Evolutionary conservation across 179 eudicot species (phyloP), one percentile per base, ranked within the genome.

Genomic region (Nepenthes alata): DNA sequence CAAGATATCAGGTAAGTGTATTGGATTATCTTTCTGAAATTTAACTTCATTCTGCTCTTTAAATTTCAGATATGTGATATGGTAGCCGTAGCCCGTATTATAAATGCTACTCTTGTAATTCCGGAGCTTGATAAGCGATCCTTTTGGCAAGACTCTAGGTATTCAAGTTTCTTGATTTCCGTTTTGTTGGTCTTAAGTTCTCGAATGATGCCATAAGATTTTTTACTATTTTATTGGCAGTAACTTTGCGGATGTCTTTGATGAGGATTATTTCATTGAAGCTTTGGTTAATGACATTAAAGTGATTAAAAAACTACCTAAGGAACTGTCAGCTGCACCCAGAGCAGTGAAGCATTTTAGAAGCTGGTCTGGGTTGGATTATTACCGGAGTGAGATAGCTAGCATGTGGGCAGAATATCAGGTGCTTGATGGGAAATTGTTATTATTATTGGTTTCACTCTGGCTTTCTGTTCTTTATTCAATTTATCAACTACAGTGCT

Each of bases 81-180:
- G 98, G 98, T 93, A 67, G 98, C 97, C 55, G 95, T 93, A 63
- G 97, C 98, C 39, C 85, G 84, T 36, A 78, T 93, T 62, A 72
- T 93, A 65, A 87, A 87, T 82, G 98, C 98, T 14, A 93, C 97
- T 54, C 97, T 93, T 50, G 97, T 93, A 51, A 81, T 82, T 67
- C 98, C 98, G 38, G 94, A 89, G 70, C 95, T 93, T 55, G 98
- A 93, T 75, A 93, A 93, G 73, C 80, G 89, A 69, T 93, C 97
- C 14, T 87, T 87, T 83, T 93, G 98, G 98, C 93, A 76, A 56
- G 98, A 93, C 62, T 74, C 95, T 6, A 93, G 98, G 98, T 87
- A 76, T 56, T 39, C 58, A 53, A 11, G 13, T 9, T 67, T 16
- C 59, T 66, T 59, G 25, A n/a, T 64, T 47, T 57, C 55, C 48